Evolutionary conservation across 2,329 filamentous ascomycete species (phyloP).

Genomic region (Aspergillus ochraceus): DNA sequence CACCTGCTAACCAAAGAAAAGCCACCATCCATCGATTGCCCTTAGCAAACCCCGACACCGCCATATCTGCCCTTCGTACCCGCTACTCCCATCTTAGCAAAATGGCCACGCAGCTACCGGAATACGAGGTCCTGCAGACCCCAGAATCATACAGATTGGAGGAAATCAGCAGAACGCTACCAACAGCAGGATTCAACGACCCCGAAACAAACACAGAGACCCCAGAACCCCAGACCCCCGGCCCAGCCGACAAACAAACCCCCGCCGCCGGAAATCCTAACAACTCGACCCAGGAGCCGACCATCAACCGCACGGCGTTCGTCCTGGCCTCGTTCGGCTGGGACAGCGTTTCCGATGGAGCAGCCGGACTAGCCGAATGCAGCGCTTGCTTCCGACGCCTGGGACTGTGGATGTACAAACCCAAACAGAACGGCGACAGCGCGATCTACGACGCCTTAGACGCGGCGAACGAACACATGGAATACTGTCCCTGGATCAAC

Average conservation of each 20-base stretch:
- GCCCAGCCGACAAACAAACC: conserved; percentile 1
- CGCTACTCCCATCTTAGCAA: conserved; percentile 61
- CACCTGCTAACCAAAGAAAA: conserved; percentile 30
- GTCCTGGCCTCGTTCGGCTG: conserved; percentile 72
- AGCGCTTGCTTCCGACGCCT: conserved; percentile 83
- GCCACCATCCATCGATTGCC: conserved; percentile 66
- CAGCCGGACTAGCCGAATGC: conserved; percentile 70
- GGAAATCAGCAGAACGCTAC: conserved; percentile 29
- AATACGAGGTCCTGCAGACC: conserved; percentile 28
- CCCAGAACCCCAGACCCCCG: conserved; percentile 14
- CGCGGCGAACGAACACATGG: conserved; percentile 70
- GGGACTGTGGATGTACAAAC: conserved; percentile 91
- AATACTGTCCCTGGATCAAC: conserved; percentile 81
- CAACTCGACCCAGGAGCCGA: conserved; percentile 9
- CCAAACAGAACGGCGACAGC: conserved; percentile 59
- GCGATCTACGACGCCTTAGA: conserved; percentile 57
- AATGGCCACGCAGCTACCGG: conserved; percentile 40
- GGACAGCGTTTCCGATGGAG: conserved; percentile 55
- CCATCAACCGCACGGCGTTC: conserved; percentile 63
- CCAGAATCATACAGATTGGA: conserved; percentile 35
- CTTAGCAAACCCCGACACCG: conserved; percentile 61
- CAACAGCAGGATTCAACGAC: conserved; percentile 24
- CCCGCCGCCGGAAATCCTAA: background rate
- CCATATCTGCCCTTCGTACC: conserved; percentile 58
- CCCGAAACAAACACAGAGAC: conserved; percentile 15